Evolutionary conservation across 2,329 filamentous ascomycete genomes (phyloP).

Genomic region (Sphaerulina vaccinii): DNA sequence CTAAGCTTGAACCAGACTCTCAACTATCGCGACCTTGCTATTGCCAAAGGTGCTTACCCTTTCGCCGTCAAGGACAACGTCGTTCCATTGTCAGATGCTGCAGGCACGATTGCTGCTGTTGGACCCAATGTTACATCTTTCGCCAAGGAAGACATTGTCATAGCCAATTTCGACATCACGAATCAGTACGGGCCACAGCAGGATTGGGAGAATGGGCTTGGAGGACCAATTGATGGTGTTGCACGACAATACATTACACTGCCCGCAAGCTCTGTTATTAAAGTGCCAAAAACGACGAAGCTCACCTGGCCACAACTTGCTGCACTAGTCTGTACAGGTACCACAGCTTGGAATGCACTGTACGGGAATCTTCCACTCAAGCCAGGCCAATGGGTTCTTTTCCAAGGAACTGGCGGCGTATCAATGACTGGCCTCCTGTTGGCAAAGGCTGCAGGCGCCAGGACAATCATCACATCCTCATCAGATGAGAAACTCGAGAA

Average conservation of each 20-base stretch:
- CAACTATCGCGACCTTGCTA: constrained; percentile 50
- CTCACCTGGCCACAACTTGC: constrained; percentile 25
- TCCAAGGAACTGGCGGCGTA: constrained; percentile 45
- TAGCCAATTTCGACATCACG: constrained; percentile 42
- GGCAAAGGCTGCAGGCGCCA: constrained; percentile 33
- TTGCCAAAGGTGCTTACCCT: constrained; percentile 20
- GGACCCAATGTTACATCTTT: constrained; percentile 37
- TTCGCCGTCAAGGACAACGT: constrained; percentile 37
- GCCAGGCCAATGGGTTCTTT: constrained; percentile 27
- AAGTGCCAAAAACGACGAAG: constrained; percentile 44
- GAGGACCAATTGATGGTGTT: constrained; percentile 58
- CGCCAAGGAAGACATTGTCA: constrained; percentile 60
- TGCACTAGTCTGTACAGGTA: constrained; percentile 25
- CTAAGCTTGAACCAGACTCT: constrained; percentile 37
- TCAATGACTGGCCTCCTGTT: constrained; percentile 38
- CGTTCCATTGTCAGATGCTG: constrained; percentile 68
- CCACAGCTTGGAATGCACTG: constrained; percentile 28
- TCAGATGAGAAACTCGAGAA: constrained; percentile 54
- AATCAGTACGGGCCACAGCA: constrained; percentile 52
- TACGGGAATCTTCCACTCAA: constrained; percentile 27
- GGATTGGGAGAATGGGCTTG: constrained; percentile 47
- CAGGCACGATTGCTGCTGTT: constrained; percentile 56
- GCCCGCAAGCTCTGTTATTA: constrained; percentile 53
- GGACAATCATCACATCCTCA: constrained; percentile 59
- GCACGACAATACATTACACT: constrained; percentile 61